phyloP scores from a whole-genome alignment of 495 filamentous ascomycete species.

The Physcia stellaris region DNA sequence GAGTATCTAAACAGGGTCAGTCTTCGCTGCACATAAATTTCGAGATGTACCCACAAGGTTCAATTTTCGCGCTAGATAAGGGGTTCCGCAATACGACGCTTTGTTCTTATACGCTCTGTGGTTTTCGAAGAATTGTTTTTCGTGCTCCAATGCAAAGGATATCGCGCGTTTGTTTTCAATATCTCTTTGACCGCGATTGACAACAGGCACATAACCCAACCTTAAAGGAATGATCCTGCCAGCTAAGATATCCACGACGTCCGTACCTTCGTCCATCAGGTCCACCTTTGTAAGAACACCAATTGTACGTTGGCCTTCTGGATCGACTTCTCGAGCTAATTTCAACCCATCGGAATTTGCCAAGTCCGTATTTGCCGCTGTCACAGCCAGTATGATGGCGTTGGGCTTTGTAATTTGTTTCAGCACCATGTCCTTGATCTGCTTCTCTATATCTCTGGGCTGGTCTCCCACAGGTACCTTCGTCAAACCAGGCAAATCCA shows the following conservation, averaged over 20 bases:
- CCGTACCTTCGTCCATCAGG: conserved; percentile 98
- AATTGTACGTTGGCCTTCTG: conserved; percentile 95
- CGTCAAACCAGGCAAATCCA: conserved; percentile 93
- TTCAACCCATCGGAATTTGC: conserved; percentile 98
- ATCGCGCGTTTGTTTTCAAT: conserved; percentile 96
- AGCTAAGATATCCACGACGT: conserved; percentile 98
- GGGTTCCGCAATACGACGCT: conserved; percentile 94
- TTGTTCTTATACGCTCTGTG: conserved; percentile 99
- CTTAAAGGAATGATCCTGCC: conserved; percentile 94
- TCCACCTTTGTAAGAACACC: conserved; percentile 99
- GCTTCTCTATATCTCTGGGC: conserved; percentile 92
- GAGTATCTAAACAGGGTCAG: conserved; percentile 50
- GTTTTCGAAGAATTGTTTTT: conserved; percentile 96
- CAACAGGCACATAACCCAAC: conserved; percentile 93
- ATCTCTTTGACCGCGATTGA: conserved; percentile 97
- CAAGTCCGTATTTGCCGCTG: conserved; percentile 91
- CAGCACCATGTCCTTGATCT: conserved; percentile 97
- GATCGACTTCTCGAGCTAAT: conserved; percentile 92
- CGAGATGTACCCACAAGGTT: conserved; percentile 51
- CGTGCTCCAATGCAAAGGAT: conserved; percentile 80
- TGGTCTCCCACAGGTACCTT: conserved; percentile 98
- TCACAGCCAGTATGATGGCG: conserved; percentile 94
- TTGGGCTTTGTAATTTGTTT: conserved; percentile 98
- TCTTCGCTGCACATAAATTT: not conserved
- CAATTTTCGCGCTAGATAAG: conserved; percentile 89